Evolutionary conservation across 768 basidiomycete genomes (phyloP), one percentile per base, ranked within the genome.

Genomic region (Xerocomellus amylosporus): DNA sequence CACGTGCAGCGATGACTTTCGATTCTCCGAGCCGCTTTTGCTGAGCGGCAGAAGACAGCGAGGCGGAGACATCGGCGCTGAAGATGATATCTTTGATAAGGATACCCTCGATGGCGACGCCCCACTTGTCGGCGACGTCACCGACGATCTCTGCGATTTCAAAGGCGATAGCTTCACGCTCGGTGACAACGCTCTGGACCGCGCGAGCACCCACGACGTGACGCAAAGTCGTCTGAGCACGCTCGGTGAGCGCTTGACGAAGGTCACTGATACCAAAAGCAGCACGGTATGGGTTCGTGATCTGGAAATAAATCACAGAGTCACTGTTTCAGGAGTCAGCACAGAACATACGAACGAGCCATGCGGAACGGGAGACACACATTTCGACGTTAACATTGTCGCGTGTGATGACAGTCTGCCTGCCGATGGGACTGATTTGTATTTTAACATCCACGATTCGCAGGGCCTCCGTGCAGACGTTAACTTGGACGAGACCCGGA

Each of bases 141-240:
- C 88, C 90, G 30, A 98, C 93, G 53, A 97, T 94, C 72, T 96
- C 92, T 49, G 93, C 96, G 58, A 98, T 97, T 73, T 98, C 95
- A 65, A 89, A 87, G 10, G 95, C 95, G 59, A 97, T 93, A 39
- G 89, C 93, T 65, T 98, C 96, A 57, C 96, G 91, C 74, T 98
- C 96, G 4, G 94, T 96, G 57, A 98, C 92, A 54, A 98, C 90
- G 63, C 84, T 86, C 73, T 98, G 96, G n/a, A 98, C 90, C 1
- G 89, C 86, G 22, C 93, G 88, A 4, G 93, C 91, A 59, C 96
- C 96, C 33, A 97, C 93, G 68, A 98, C 94, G 65, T 98, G 93
- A n/a, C 96, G 86, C 20, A 98, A 80, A 15, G 96, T 99, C 3
- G 96, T 98, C 75, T 97, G 90, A 0, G 90, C 86, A 59, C 91